Evolutionary conservation across 202 grass and related monocot species (phyloP).

Genomic region (Musa balbisiana): DNA sequence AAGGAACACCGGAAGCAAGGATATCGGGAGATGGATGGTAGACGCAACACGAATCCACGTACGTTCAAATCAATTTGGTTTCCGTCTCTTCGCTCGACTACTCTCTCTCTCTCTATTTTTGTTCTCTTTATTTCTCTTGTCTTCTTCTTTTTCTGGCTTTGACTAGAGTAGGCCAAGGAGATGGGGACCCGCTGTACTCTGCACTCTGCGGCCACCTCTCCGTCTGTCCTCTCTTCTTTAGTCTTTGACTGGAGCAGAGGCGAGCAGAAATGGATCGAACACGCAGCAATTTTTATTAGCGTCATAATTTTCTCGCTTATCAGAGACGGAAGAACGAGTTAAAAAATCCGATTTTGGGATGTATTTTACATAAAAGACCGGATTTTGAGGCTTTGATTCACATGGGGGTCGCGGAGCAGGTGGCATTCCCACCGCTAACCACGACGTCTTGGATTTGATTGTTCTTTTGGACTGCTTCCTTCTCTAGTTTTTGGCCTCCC

Average conservation of each 20-base stretch:
- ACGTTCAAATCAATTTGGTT: too few species aligned
- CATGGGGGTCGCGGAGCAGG: neutral
- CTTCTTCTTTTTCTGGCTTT: too few species aligned
- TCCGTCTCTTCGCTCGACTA: too few species aligned
- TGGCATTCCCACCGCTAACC: neutral
- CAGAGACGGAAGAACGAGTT: neutral
- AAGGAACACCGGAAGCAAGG: too few species aligned
- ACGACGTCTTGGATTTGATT: neutral
- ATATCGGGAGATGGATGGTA: too few species aligned
- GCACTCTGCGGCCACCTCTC: neutral
- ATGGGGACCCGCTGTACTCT: neutral
- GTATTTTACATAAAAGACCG: neutral
- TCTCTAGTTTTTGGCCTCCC: neutral
- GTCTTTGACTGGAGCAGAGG: neutral
- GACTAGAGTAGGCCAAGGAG: too few species aligned
- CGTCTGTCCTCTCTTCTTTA: neutral
- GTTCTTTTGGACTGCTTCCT: neutral
- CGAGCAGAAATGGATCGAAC: neutral
- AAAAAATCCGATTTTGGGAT: neutral
- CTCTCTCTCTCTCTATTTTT: too few species aligned
- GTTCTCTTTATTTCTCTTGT: too few species aligned
- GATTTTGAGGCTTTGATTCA: neutral
- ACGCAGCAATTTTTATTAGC: too few species aligned
- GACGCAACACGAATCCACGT: too few species aligned
- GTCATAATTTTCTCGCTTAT: too few species aligned